Evolutionary conservation across 2,329 filamentous ascomycete genomes (phyloP).

Genomic region (Drechslera avenae): DNA sequence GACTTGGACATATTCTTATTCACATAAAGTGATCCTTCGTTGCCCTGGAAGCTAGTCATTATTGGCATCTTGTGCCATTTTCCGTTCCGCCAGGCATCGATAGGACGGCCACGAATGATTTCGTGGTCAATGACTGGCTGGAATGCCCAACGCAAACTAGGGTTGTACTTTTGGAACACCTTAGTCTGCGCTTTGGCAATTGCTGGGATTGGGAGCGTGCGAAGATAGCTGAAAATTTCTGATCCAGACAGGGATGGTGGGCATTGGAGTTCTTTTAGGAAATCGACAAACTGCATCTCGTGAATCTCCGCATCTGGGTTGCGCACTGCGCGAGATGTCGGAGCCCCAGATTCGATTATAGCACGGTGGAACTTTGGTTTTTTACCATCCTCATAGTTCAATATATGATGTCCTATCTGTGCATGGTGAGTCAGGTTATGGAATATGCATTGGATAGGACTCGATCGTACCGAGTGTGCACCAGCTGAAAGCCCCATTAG

Average conservation of each 20-base stretch:
- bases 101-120: constrained; percentile 62
- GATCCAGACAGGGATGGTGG: constrained; percentile 24
- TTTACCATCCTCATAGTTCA: constrained; percentile 49
- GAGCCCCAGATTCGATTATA: constrained; percentile 54
- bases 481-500: constrained; percentile 32
- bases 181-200: constrained; percentile 50
- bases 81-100: constrained; percentile 62
- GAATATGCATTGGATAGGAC: not conserved
- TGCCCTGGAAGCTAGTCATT: constrained; percentile 71
- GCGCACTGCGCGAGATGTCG: constrained; percentile 55
- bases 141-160: constrained; percentile 62
- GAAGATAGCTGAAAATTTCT: constrained; percentile 51
- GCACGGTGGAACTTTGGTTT: constrained; percentile 54
- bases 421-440: not conserved
- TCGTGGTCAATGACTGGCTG: constrained; percentile 71
- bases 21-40: constrained; percentile 71
- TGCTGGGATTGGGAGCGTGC: constrained; percentile 44
- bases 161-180: constrained; percentile 55
- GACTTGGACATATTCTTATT: constrained; percentile 55
- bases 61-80: constrained; percentile 64
- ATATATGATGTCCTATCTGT: constrained; percentile 69
- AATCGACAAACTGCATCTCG: constrained; percentile 53
- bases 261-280: constrained; percentile 47
- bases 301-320: constrained; percentile 49
- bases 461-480: constrained; percentile 21